These are phyloP conservation scores for Gnomoniopsis smithogilvyi DNA, from an alignment of 2,329 filamentous ascomycete genomes.

Conservation along the genomic window DNA sequence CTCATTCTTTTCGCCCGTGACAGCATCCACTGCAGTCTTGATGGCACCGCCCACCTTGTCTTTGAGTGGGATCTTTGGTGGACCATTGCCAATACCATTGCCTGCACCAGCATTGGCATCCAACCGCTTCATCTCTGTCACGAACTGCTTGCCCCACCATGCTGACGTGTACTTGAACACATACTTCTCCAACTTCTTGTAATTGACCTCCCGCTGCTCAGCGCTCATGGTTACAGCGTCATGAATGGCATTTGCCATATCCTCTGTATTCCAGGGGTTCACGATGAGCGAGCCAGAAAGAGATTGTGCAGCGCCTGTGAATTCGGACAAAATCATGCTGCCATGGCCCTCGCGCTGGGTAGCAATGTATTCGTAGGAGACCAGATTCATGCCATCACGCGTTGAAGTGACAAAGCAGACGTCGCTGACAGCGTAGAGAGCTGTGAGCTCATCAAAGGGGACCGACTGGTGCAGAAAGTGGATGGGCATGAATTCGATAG, in stretches of 20 bases:
- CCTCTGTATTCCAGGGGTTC: conserved; percentile 98
- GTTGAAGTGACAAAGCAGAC: conserved; percentile 91
- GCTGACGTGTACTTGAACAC: conserved; percentile 97
- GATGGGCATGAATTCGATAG: conserved; percentile 97
- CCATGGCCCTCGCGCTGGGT: conserved; percentile 88
- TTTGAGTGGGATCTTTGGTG: conserved; percentile 17
- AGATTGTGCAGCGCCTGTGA: conserved; percentile 91
- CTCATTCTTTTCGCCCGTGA: neutral
- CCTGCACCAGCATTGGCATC: conserved; percentile 26
- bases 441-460: conserved; percentile 89
- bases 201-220: conserved; percentile 83
- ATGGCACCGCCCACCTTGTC: conserved; percentile 13
- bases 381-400: conserved; percentile 98
- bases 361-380: conserved; percentile 97
- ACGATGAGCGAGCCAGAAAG: conserved; percentile 91
- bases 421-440: conserved; percentile 88
- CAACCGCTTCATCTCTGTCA: conserved; percentile 70
- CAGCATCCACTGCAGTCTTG: conserved; percentile 12
- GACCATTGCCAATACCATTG: conserved; percentile 18
- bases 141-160: conserved; percentile 95
- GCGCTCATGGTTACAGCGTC: conserved; percentile 96
- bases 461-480: conserved; percentile 98
- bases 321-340: conserved; percentile 92
- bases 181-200: conserved; percentile 88
- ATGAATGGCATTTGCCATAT: conserved; percentile 88